Base-by-base conservation (phyloP, 2,329 filamentous ascomycete species). In the Dichotomopilus funicola region DNA sequence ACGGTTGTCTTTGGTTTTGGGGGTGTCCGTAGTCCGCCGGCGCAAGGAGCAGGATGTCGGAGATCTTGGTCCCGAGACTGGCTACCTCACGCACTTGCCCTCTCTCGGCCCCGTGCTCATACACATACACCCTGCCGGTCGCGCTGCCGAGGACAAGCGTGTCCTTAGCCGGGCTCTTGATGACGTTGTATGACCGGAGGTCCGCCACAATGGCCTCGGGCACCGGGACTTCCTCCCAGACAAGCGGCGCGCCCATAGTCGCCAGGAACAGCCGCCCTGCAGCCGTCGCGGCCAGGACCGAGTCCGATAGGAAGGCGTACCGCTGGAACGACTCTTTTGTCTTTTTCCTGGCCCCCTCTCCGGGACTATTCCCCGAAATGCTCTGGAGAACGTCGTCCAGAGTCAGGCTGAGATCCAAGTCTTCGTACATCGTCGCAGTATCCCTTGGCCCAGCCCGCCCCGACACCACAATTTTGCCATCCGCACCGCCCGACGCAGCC, bases 401-500 rank as follows among this genome's bases (percentile, higher is more conserved):
- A 34, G 58, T 57, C 10, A 63, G 8, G 10, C 33, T 59, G 33
- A 59, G 41, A 5, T 64, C 56, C 47, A 64, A 27, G 31, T 62
- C 58, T 19, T 48, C 44, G 6, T 60, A 63, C 6, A 3, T 31
- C 46, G 8, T 7, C 11, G 10, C 12, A 27, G 1, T 42, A 19
- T 5, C 47, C 11, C 0, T 1, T 8, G 1, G 12, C 37, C 43
- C 36, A 27, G 34, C 38, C 43, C 3, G 51, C 5, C 55, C 61
- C 10, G 59, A 72, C n/a, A 82, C 63, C 3, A 77, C 75, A 42
- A 86, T 77, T 60, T 78, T 82, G 12, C 91, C 87, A 70, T 99
- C 94, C 9, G 89, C 87, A n/a, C 89, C 94, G 10, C 94, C 94
- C 1, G 88, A 91, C 4, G 81, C 84, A 19, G 90, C 69, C 1